phyloP scores from a whole-genome alignment of 2,329 filamentous ascomycete genomes.

The Didymella pinodella region DNA sequence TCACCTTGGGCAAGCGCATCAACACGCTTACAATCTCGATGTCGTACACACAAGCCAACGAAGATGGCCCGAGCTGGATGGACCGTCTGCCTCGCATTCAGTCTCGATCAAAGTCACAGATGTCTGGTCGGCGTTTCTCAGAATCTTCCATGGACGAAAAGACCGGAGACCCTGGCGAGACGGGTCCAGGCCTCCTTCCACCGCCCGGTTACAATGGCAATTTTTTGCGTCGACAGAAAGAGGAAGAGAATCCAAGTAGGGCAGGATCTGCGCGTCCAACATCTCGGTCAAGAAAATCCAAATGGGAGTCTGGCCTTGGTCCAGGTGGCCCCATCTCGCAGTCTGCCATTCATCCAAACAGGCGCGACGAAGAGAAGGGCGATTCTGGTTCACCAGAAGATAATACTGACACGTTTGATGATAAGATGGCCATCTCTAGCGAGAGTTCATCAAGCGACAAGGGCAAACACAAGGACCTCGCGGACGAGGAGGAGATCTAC shows the following conservation, averaged over 20 bases:
- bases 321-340: conserved; percentile 86
- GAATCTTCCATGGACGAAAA: conserved; percentile 65
- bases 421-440: conserved; percentile 53
- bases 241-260: conserved; percentile 74
- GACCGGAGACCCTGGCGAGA: conserved; percentile 59
- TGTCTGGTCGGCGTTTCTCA: conserved; percentile 73
- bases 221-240: conserved; percentile 80
- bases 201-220: conserved; percentile 75
- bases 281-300: conserved; percentile 67
- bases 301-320: conserved; percentile 73
- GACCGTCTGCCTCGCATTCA: conserved; percentile 83
- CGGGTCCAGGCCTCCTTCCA: conserved; percentile 71
- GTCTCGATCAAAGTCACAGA: conserved; percentile 80
- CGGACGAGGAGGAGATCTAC: conserved; percentile 69
- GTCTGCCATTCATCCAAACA: conserved; percentile 83
- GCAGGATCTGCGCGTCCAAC: conserved; percentile 59
- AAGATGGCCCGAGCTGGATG: conserved; percentile 94
- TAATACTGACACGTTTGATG: conserved; percentile 55
- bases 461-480: conserved; percentile 40
- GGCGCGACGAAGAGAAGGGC: conserved; percentile 41
- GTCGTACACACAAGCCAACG: conserved; percentile 90
- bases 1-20: conserved; percentile 96
- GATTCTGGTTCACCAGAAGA: conserved; percentile 51
- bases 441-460: conserved; percentile 46
- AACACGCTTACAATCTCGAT: conserved; percentile 95